Evolutionary conservation across 768 basidiomycete genomes (phyloP), one percentile per base, ranked within the genome.

Genomic region (Crepidotus variabilis): DNA sequence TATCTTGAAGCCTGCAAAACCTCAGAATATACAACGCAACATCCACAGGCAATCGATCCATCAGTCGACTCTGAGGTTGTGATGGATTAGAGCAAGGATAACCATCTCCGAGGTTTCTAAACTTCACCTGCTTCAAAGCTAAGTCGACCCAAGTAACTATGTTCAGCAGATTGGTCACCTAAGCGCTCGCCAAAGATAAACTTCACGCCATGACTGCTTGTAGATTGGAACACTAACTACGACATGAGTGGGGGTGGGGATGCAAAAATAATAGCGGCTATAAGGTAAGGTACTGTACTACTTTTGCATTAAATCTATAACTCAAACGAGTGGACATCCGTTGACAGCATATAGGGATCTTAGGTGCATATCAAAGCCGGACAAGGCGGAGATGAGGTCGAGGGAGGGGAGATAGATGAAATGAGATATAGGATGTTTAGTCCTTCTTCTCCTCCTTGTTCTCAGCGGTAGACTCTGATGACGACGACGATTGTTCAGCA

Each of bases 381-480:
- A 54, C 56, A 59, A 56, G 39, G 23, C 45, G 52, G 21, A 35
- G 21, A 32, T 39, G 60, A 62, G 23, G 51, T 33, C 10, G 50
- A 60, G 48, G 48, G 56, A 51, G 11, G 24, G 53, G 51, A 56
- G 52, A 51, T 52, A 55, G 59, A 52, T 20, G 56, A 59, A 43
- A 50, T 52, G 58, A 60, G 34, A 47, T 60, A 47, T 48, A 57
- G 55, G 50, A 14, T 43, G 57, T 60, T 81, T 86, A 92, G 67
- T 94, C 88, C 77, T 92, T 92, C 88, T 93, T 92, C 78, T 93
- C 87, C 64, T 86, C 87, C 69, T 85, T 79, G 67, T 74, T 73
- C 65, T 81, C 75, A 11, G 75, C 67, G 34, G 70, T 65, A 50
- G 70, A 75, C 57, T 76, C 79, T 55, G 81, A 75, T 55, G 81